Conservation (phyloP, 208 protist species). For the Wallacemonas sp. region DNA sequence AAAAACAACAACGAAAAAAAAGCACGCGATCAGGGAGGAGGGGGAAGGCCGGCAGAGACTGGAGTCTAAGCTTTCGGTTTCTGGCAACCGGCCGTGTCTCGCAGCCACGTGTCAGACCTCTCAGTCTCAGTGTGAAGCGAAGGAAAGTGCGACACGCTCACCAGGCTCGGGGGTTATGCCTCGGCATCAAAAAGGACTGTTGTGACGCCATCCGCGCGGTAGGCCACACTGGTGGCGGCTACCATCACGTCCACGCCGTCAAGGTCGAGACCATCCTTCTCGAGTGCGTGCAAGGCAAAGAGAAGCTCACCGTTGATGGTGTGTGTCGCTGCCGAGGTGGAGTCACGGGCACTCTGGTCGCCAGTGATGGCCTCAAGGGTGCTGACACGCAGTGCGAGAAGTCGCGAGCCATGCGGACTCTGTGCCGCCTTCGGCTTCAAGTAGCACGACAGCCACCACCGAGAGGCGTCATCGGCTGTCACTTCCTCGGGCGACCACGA, state of each 20-base stretch:
- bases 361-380: background rate
- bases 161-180: no score
- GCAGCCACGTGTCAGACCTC: no score
- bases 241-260: conserved; percentile 33
- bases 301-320: conserved; percentile 14
- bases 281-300: conserved; percentile 26
- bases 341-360: background rate
- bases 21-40: no score
- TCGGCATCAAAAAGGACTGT: conserved; percentile 22
- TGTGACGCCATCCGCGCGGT: conserved; percentile 19
- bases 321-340: background rate
- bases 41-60: no score
- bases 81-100: no score
- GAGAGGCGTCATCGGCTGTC: conserved; percentile 3
- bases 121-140: no score
- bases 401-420: conserved; percentile 1
- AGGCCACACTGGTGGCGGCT: conserved; percentile 27
- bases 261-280: conserved; percentile 23
- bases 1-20: no score
- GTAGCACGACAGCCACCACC: conserved; percentile 25
- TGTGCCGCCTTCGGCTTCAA: conserved; percentile 7
- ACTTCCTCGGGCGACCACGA: conserved; percentile 10
- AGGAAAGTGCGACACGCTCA: no score
- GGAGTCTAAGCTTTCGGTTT: no score
- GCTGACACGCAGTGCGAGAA: conserved; percentile 30